Conservation (phyloP, 73 alveolate genomes). For the Durusdinium trenchii region DNA sequence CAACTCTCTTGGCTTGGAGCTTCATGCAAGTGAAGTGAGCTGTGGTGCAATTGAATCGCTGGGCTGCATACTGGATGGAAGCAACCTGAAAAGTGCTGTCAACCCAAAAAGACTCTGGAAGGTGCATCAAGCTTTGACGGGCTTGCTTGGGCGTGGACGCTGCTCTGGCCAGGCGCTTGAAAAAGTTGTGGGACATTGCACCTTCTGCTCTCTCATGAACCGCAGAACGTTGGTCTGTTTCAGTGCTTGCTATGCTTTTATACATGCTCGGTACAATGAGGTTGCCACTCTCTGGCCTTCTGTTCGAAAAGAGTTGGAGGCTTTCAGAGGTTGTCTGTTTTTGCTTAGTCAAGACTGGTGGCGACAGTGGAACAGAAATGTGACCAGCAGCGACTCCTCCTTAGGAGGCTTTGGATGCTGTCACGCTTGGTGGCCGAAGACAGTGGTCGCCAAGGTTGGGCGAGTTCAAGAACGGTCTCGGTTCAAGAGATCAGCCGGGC, state of each 20-base stretch:
- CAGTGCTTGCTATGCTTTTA: not conserved
- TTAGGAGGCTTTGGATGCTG: not conserved
- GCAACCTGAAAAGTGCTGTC: not conserved
- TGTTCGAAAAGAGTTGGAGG: not conserved
- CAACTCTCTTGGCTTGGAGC: not conserved
- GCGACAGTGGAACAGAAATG: not conserved
- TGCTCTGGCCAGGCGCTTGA: not conserved
- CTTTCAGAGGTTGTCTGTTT: conserved; percentile 1
- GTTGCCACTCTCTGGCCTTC: not conserved
- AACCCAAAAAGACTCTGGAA: conserved; percentile 34
- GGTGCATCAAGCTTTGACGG: not conserved
- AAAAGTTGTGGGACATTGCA: not conserved
- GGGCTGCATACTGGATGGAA: conserved; percentile 20
- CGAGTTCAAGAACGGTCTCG: not conserved
- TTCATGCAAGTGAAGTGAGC: not conserved
- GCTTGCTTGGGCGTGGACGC: not conserved
- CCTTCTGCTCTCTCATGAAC: conserved; percentile 21
- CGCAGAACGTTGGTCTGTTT: not conserved
- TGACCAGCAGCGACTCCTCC: not conserved
- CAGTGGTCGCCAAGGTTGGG: not conserved
- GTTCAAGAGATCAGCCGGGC: not conserved
- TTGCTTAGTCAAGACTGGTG: conserved; percentile 35
- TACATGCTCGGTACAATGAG: not conserved
- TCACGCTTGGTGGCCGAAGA: conserved; percentile 21
- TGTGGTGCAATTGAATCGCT: not conserved